Conservation (phyloP, 768 basidiomycete species). For the Coprinopsis sp. region DNA sequence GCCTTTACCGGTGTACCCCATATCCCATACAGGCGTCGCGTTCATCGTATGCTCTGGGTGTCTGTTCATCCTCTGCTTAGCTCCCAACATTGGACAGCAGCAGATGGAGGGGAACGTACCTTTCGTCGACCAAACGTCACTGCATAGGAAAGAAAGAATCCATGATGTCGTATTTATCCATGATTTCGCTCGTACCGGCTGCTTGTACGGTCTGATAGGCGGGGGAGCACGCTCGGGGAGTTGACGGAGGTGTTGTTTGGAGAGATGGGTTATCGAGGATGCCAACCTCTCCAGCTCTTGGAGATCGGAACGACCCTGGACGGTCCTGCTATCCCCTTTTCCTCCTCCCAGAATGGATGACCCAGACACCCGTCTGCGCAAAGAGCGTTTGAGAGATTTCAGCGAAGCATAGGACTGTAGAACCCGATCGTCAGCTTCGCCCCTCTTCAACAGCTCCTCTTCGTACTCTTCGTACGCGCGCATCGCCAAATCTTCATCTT, state of each 20-base stretch:
- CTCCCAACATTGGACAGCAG: no score
- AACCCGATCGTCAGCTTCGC: conserved; percentile 31
- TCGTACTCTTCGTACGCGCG: background rate
- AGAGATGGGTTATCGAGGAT: conserved; percentile 54
- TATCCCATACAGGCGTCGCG: conserved; percentile 82
- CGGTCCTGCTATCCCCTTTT: no score
- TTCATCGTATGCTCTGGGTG: conserved; percentile 86
- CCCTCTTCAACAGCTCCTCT: conserved; percentile 6
- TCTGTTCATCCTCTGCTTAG: no score
- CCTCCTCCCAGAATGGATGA: no score
- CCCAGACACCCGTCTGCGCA: no score
- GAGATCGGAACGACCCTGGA: no score
- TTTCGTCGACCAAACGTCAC: conserved; percentile 62
- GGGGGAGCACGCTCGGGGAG: conserved; percentile 69
- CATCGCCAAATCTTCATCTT: background rate
- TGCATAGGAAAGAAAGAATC: conserved; percentile 84
- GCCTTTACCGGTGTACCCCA: conserved; percentile 83
- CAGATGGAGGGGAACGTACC: conserved; percentile 71
- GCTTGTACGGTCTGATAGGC: conserved; percentile 47
- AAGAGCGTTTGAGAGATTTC: no score
- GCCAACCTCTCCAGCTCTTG: conserved; percentile 35
- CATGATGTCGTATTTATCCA: conserved; percentile 53
- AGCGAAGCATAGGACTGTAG: conserved; percentile 47
- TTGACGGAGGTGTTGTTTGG: conserved; percentile 57
- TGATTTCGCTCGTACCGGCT: conserved; percentile 38